Evolutionary conservation across 306 rosid species (phyloP), one percentile per base, ranked within the genome.

Genomic region (Luffa acutangula): DNA sequence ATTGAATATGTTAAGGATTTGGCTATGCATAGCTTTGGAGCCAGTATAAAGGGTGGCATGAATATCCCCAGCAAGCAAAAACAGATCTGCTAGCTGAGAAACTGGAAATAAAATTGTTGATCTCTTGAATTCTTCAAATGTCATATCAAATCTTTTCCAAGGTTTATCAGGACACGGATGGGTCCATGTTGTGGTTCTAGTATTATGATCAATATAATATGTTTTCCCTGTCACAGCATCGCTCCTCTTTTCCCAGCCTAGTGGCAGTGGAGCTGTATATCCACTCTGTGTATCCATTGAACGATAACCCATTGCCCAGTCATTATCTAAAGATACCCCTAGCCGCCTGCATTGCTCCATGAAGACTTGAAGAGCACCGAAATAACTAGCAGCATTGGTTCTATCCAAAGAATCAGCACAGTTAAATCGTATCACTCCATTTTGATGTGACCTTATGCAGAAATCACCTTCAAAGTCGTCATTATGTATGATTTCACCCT

Each of bases 151-250:
- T 86, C 96, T 90, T 87, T 96, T 96, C 99, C 99, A 96, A 60
- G 99, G 99, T 82, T 90, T 90, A 90, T 93, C 99, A 8, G 99
- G 99, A 83, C 97, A 93, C 25, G 99, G 99, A 88, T 96, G 99
- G 84, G 70, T 86, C 99, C 99, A 96, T 80, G 97, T 93, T 79
- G 98, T 96, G 65, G 99, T 93, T 91, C 96, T 90, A 58, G 99
- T 96, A 85, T 96, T 96, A 80, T 93, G 99, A 80, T 96, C 99
- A 45, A 96, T 93, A 87, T 9, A 96, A 87, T 86, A 96, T 42
- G 90, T 81, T 86, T 96, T 96, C 67, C 97, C 99, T 0, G 96
- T 93, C 81, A 93, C 97, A 25, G 98, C 89, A 88, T 96, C 99
- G 36, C 93, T 90, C 82, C 93, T 89, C 88, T 96, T 96, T 83